phyloP scores from a whole-genome alignment of 495 filamentous ascomycete species.

The Penicillium angulare region DNA sequence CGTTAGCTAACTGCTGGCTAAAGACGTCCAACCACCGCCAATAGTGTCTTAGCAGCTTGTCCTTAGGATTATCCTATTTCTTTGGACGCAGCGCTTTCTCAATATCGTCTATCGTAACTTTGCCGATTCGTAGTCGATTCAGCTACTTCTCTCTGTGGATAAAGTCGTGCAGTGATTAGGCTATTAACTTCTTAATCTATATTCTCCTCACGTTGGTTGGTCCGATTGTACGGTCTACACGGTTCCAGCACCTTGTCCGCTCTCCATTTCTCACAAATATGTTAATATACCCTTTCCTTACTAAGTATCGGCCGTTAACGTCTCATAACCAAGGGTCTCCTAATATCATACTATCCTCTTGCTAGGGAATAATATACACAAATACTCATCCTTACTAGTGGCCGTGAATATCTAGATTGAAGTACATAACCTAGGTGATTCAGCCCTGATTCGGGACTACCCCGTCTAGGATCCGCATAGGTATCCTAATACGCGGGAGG shows the following conservation, averaged over 20 bases:
- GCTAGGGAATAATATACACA: slow-evolving; percentile 2
- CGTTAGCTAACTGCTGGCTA: no score
- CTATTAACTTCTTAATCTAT: neutral
- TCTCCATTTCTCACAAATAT: no score
- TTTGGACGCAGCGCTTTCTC: neutral
- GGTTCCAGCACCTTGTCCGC: no score
- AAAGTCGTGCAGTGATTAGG: no score
- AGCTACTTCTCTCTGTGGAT: neutral
- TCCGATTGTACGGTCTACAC: neutral
- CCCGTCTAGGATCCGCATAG: no score
- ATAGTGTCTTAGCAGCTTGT: neutral
- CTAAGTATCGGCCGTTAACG: no score
- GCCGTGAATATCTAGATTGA: neutral
- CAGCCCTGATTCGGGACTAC: no score
- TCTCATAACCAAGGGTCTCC: neutral
- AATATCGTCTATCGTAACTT: neutral
- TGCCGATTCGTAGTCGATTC: neutral
- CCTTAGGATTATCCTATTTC: no score
- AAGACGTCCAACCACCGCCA: neutral
- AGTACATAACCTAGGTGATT: slow-evolving; percentile 1
- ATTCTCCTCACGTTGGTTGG: no score
- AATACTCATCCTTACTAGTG: neutral
- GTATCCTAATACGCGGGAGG: no score
- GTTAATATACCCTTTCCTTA: no score
- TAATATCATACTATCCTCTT: neutral